Base-by-base conservation (phyloP, 2,329 filamentous ascomycete genomes). In the Aspergillus novoparasiticus region DNA sequence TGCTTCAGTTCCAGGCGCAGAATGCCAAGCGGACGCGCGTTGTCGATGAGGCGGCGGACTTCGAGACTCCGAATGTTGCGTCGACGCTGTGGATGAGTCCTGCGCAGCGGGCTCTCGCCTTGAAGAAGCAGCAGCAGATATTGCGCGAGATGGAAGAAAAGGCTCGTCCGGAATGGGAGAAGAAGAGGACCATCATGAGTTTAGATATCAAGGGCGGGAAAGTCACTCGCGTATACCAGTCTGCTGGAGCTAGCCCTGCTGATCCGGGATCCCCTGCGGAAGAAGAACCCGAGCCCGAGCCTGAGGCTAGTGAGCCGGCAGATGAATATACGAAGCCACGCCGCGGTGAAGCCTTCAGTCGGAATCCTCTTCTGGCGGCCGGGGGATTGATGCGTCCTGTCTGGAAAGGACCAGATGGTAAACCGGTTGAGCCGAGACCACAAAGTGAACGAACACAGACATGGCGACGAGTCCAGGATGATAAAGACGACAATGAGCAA, bases 141-240 rank as follows among this genome's bases (percentile, higher is more conserved):
- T 79, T 96, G 69, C 83, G 92, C 6, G 92, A 96, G 78, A 89
- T 95, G 83, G 92, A 96, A 72, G 96, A 93, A 89, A 91, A 90
- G 69, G 89, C 90, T 4, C 83, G 86, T 58, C 93, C 93, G 0
- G 94, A 96, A 66, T 97, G 93, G 77, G 94, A 97, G 81, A 96
- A 94, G 84, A 86, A 92, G 63, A 87, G 86, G 70, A 89, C 95
- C 64, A 90, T 97, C 1, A 86, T 96, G 68, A 94, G 91, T 72
- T 91, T 97, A 64, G 93, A 97, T 74, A 80, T 97, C 0, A 88
- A 89, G 10, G 90, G 89, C 0, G 89, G 90, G 21, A 93, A 90
- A 70, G 87, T 96, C 3, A 88, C 95, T 5, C 87, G 86, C 64
- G 77, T 64, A 61, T 80, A 64, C 73, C 68, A 75, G 68, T 76